A percentile compares a stretch with the other conserved stretches of the same genome.
Evolutionary conservation across 257 asterid genomes (phyloP).

Genomic region (Solanum tarijense): DNA sequence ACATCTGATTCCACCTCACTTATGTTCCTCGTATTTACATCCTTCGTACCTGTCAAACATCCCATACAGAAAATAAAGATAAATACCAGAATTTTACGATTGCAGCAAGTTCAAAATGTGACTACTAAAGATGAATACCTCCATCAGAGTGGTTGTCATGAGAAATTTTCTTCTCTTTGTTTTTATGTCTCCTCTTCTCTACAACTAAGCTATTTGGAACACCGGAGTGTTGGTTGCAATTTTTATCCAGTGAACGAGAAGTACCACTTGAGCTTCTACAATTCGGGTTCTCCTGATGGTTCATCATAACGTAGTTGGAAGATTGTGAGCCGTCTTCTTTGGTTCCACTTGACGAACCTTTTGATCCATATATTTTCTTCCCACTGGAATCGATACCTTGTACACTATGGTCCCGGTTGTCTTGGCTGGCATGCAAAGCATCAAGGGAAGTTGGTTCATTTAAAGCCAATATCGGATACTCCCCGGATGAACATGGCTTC

Average conservation of each 20-base stretch:
- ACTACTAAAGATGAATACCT: constrained; percentile 37
- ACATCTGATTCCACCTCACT: constrained; percentile 44
- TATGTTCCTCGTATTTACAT: constrained; percentile 40
- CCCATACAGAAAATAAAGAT: background rate
- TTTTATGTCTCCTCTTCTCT: constrained; percentile 29
- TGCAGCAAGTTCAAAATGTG: constrained; percentile 1
- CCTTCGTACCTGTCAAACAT: constrained; percentile 29
- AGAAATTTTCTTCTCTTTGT: constrained; percentile 33
- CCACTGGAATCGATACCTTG: constrained; percentile 22
- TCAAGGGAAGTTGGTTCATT: constrained; percentile 40
- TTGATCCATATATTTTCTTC: constrained; percentile 51
- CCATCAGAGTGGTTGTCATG: constrained; percentile 33
- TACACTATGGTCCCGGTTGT: constrained; percentile 24
- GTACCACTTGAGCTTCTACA: constrained; percentile 27
- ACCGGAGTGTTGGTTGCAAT: constrained; percentile 29
- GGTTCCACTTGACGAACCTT: constrained; percentile 28
- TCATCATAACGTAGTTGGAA: constrained; percentile 33
- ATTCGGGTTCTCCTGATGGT: constrained; percentile 26
- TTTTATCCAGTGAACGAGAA: constrained; percentile 32
- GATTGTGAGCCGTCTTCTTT: constrained; percentile 50
- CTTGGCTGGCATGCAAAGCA: constrained; percentile 32
- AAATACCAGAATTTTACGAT: background rate
- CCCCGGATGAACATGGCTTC: constrained; percentile 28
- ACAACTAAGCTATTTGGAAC: constrained; percentile 22
- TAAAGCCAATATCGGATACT: constrained; percentile 23